Percentiles rank a stretch among this genome's conserved stretches.
These are phyloP conservation scores for Amaranthus tricolor DNA, from an alignment of 179 eudicot genomes.

Conservation along the genomic window DNA sequence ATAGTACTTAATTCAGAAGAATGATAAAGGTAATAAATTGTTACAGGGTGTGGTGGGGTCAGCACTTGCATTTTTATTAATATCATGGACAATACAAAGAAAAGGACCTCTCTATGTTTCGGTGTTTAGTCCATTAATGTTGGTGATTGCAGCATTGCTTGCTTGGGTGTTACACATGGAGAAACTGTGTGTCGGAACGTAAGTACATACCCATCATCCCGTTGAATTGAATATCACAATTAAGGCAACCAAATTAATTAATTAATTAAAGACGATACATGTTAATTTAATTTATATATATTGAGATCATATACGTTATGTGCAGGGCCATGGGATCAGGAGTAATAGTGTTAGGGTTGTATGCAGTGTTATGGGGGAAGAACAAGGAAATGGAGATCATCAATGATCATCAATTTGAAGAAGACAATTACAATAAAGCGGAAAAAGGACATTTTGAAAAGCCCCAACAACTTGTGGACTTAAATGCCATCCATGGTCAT, in stretches of 20 bases:
- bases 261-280: too few species aligned
- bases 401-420: background rate
- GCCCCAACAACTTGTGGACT: slow-evolving; percentile 18
- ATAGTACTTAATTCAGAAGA: background rate
- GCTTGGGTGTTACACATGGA: slow-evolving; percentile 71
- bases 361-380: slow-evolving; percentile 83
- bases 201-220: slow-evolving; percentile 16
- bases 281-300: too few species aligned
- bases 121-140: slow-evolving; percentile 65
- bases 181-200: slow-evolving; percentile 72
- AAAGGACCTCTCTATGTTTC: slow-evolving; percentile 85
- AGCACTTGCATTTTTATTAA: slow-evolving; percentile 52
- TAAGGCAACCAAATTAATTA: too few species aligned
- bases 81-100: slow-evolving; percentile 76
- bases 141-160: slow-evolving; percentile 65
- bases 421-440: too few species aligned
- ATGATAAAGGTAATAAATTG: background rate
- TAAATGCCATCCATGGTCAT: background rate
- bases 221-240: too few species aligned
- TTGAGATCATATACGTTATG: background rate
- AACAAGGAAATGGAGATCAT: slow-evolving; percentile 34
- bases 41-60: slow-evolving; percentile 61
- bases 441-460: slow-evolving; percentile 21
- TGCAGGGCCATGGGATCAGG: slow-evolving; percentile 64
- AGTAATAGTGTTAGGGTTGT: slow-evolving; percentile 64